Base-by-base conservation (phyloP, 1,284 basidiomycete species). In the Trametes pubescens region DNA sequence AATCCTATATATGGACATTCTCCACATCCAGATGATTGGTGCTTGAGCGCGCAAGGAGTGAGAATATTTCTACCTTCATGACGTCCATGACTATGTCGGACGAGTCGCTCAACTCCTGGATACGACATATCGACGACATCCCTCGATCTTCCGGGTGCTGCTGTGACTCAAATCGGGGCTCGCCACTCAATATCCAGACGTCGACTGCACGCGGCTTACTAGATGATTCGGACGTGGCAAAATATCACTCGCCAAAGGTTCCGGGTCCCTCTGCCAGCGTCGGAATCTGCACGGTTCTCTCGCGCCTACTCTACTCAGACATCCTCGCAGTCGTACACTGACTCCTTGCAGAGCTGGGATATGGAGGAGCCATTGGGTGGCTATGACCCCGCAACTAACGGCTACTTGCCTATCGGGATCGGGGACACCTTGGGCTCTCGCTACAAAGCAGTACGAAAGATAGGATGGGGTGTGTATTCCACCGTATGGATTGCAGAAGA, bases 391-490 rank as follows among this genome's bases (percentile, higher is more conserved):
- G 32, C 29, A 8, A 24, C 29, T 22, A 57, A 48, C 24, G 55
- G 44, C 4, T 57, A 57, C 13, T 47, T 57, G 10, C 56, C 56
- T 13, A 24, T 57, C 3, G 37, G 32, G 4, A 57, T 57, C 18
- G 56, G 26, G 14, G 56, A 57, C 24, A 26, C 48, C 10, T 13
- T 57, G 9, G 56, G 56, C 16, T 40, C 35, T 2, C 35, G 37
- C 5, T 57, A 57, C 24, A 38, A 18, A 11, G n/a, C 48, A 6
- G 37, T 57, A 5, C 21, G 56, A 5, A 57, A 57, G 18, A 8
- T 57, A 46, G 56, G 47, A 11, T 57, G 56, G 56, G 56, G 56
- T 2, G 46, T 37, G 16, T 57, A 57, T 18, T 57, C 56, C 16
- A 57, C 47, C 1, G 47, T 57, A 2, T 57, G 56, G 56, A 57